These are phyloP conservation scores for Leersia perrieri DNA, from an alignment of 176 grass and related monocot genomes.

Conservation along the genomic window DNA sequence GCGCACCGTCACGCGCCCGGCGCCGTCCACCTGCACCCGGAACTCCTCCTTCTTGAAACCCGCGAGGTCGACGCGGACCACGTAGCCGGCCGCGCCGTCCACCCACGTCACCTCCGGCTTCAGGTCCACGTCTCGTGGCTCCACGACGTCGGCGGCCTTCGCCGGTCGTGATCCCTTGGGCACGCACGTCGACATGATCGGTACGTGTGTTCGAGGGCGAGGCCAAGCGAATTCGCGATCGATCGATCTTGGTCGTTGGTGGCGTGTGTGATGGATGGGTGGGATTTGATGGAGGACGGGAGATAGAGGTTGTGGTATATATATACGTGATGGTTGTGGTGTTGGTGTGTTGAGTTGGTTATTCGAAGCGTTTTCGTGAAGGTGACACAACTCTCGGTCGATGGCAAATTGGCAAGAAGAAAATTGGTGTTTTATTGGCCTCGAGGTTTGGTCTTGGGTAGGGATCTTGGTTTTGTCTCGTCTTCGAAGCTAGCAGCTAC, in stretches of 20 bases:
- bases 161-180: background rate
- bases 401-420: background rate
- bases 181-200: conserved; percentile 14
- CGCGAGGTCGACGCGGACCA: conserved; percentile 37
- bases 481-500: no score
- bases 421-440: background rate
- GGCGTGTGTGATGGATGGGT: background rate
- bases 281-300: background rate
- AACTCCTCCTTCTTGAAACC: conserved; percentile 62
- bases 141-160: background rate
- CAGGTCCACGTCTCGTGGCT: conserved; percentile 24
- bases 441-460: background rate
- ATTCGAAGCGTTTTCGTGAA: conserved; percentile 1
- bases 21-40: conserved; percentile 39
- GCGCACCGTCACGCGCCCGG: conserved; percentile 46
- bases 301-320: background rate
- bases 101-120: conserved; percentile 19
- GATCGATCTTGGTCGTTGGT: background rate
- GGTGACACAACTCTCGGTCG: background rate
- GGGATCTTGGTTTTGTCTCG: background rate
- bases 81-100: conserved; percentile 9
- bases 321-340: background rate
- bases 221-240: background rate
- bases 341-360: background rate
- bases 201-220: no score